phyloP scores from a whole-genome alignment of 345 rosid genomes.

The Eucalyptus regnans region DNA sequence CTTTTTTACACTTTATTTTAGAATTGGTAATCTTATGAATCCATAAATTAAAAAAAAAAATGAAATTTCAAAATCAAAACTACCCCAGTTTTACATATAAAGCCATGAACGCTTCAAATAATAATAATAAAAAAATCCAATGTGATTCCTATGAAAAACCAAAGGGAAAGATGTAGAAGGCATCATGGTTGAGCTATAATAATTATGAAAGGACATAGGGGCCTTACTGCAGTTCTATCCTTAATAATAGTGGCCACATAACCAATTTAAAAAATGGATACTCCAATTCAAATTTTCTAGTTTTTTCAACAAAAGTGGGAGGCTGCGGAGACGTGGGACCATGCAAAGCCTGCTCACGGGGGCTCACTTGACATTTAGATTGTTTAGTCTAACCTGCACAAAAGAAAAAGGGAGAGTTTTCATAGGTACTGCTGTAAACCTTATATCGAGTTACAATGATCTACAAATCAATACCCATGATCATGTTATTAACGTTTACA shows the following conservation, averaged over 20 bases:
- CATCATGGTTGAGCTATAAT: not conserved
- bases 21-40: not conserved
- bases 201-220: not conserved
- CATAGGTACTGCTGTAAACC: not conserved
- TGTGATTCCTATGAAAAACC: not conserved
- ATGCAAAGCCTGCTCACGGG: no score
- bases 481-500: fast-evolving
- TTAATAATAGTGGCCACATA: not conserved
- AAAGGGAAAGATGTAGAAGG: not conserved
- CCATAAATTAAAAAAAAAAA: not conserved
- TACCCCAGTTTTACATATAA: not conserved
- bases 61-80: not conserved
- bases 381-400: not conserved
- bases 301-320: not conserved
- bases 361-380: not conserved
- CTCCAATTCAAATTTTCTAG: not conserved
- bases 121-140: not conserved
- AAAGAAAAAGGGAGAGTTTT: not conserved
- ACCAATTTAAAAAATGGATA: not conserved
- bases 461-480: not conserved
- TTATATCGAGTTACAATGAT: not conserved
- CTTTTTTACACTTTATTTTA: no score
- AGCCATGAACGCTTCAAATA: not conserved
- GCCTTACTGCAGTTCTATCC: not conserved
- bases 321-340: not conserved